Conservation (phyloP, 805 yeast genomes). For the Wickerhamomyces alni region DNA sequence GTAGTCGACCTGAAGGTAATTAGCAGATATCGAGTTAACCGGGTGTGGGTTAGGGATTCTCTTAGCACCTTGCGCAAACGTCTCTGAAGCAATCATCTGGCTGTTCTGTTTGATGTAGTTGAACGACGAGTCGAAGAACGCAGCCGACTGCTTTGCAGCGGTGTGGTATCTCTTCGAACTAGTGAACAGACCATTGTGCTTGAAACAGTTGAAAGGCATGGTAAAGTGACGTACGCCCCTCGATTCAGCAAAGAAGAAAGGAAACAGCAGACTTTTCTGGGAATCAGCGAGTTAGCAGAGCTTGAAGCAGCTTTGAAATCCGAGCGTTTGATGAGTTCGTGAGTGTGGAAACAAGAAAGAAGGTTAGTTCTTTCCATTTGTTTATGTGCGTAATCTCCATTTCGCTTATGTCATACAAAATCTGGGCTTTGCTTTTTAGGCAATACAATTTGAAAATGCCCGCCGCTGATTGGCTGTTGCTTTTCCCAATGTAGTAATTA, state of each 20-base stretch:
- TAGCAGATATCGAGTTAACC: slow-evolving; percentile 28
- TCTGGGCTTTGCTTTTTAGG: too few relatives aligned
- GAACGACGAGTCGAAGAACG: slow-evolving; percentile 36
- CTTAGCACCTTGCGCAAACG: slow-evolving; percentile 15
- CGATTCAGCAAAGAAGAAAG: background rate
- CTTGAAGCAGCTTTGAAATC: too few relatives aligned
- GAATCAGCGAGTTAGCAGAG: too few relatives aligned
- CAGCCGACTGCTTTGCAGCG: slow-evolving; percentile 26
- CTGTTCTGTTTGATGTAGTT: slow-evolving; percentile 32
- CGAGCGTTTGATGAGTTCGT: too few relatives aligned
- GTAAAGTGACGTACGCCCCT: too few relatives aligned
- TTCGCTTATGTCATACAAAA: too few relatives aligned
- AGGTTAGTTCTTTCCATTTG: too few relatives aligned
- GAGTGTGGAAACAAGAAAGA: too few relatives aligned
- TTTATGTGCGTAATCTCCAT: too few relatives aligned
- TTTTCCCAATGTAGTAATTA: too few relatives aligned
- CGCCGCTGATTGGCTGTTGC: too few relatives aligned
- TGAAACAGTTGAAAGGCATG: slow-evolving; percentile 37
- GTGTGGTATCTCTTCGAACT: slow-evolving; percentile 29
- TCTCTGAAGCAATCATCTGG: slow-evolving; percentile 23
- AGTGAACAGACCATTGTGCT: slow-evolving; percentile 29
- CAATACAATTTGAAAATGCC: too few relatives aligned
- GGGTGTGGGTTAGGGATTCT: slow-evolving; percentile 28
- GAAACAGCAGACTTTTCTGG: background rate
- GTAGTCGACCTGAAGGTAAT: slow-evolving; percentile 25